A percentile compares a stretch with the other conserved stretches of the same genome.
Conservation (phyloP, 108 stramenopile species). For the Cyclotella baltica region DNA sequence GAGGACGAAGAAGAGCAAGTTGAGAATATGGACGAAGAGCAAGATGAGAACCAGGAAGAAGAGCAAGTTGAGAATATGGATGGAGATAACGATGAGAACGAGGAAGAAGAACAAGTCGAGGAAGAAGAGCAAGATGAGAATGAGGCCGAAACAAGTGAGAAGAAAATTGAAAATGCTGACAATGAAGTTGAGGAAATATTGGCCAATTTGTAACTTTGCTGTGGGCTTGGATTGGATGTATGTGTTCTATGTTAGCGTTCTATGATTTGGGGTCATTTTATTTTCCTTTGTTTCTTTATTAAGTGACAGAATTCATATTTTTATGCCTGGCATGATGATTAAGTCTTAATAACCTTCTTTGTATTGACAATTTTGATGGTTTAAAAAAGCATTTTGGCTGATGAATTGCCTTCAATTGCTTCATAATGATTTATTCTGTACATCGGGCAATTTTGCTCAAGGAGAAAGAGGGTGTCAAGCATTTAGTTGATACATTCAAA, state of each 20-base stretch:
- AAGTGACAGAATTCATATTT: not conserved
- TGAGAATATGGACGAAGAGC: not conserved
- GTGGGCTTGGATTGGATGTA: not conserved
- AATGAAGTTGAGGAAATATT: conserved; percentile 21
- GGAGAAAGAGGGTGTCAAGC: no score
- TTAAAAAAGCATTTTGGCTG: no score
- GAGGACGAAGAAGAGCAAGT: not conserved
- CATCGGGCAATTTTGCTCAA: no score
- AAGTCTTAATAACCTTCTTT: no score
- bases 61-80: not conserved
- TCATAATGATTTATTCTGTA: no score
- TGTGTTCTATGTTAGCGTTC: not conserved
- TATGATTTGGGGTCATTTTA: not conserved
- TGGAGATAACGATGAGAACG: not conserved
- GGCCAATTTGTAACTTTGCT: conserved; percentile 11
- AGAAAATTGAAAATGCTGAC: not conserved
- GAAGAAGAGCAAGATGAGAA: not conserved
- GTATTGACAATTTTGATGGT: no score
- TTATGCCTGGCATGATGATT: no score
- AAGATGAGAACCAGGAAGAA: not conserved
- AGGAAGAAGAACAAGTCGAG: not conserved
- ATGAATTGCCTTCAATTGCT: no score
- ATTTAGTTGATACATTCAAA: no score
- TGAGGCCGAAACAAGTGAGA: not conserved
- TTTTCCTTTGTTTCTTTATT: not conserved